Evolutionary conservation across 2,329 filamentous ascomycete species (phyloP).

Genomic region (Septoria linicola): DNA sequence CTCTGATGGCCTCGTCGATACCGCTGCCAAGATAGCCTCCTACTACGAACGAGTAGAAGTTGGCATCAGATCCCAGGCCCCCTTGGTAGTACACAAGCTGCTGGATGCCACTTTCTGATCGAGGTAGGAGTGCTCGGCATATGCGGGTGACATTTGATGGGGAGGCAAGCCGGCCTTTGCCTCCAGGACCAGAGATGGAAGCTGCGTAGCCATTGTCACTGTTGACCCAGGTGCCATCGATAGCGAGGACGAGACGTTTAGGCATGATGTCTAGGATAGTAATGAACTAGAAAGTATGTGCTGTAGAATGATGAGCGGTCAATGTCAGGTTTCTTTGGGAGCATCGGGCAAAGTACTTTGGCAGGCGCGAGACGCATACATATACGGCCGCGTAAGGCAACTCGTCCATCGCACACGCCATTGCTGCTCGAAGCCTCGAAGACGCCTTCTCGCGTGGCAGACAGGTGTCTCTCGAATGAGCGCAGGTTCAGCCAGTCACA

Average conservation of each 20-base stretch:
- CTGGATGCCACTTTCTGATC: constrained; percentile 22
- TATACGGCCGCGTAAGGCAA: background rate
- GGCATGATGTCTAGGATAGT: constrained; percentile 2
- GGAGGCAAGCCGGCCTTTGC: constrained; percentile 15
- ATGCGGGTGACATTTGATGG: constrained; percentile 32
- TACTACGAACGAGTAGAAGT: constrained; percentile 21
- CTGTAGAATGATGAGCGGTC: background rate
- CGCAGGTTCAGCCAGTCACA: background rate
- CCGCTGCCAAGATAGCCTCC: constrained; percentile 32
- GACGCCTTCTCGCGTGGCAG: constrained; percentile 5
- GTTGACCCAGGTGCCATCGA: constrained; percentile 26
- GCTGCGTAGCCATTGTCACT: constrained; percentile 22
- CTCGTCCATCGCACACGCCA: constrained; percentile 2
- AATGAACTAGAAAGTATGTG: too few species aligned
- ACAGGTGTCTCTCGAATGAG: background rate
- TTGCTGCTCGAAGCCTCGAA: background rate
- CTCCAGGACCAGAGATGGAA: constrained; percentile 11
- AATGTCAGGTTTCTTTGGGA: background rate
- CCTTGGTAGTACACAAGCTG: constrained; percentile 36
- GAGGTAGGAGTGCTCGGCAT: constrained; percentile 27
- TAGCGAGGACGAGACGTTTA: constrained; percentile 26
- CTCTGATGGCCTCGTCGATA: constrained; percentile 51
- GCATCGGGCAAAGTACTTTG: background rate
- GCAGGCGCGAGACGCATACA: background rate
- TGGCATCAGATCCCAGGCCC: constrained; percentile 28